Conservation (phyloP, 805 yeast genomes). For the Candida ipomoeae region DNA sequence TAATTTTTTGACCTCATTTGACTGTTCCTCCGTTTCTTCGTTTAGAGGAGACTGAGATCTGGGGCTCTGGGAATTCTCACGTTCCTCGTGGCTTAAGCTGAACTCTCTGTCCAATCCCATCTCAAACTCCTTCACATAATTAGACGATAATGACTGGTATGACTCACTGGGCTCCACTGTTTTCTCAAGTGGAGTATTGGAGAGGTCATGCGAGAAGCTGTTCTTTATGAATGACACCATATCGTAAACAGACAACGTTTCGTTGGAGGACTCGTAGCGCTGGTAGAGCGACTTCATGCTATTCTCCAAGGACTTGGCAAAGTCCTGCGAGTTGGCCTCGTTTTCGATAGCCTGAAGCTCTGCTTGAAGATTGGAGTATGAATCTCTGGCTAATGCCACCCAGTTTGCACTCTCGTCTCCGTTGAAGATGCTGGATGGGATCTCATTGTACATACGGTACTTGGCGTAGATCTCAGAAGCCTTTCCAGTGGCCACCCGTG, state of each 20-base stretch:
- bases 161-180: conserved; percentile 16
- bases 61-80: not conserved
- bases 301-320: not conserved
- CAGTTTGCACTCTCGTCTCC: conserved; percentile 23
- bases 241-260: conserved; percentile 9
- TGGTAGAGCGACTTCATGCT: conserved; percentile 2
- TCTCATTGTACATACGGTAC: conserved; percentile 13
- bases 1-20: no score
- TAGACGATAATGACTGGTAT: conserved; percentile 25
- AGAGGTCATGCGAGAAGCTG: not conserved
- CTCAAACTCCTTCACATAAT: conserved; percentile 26
- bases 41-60: not conserved
- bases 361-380: conserved; percentile 21
- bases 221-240: conserved; percentile 4
- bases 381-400: conserved; percentile 23
- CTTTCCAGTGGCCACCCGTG: not conserved
- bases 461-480: conserved; percentile 8
- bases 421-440: conserved; percentile 16
- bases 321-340: conserved; percentile 5
- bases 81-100: conserved; percentile 13
- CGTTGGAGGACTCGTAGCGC: conserved; percentile 6
- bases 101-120: conserved; percentile 21
- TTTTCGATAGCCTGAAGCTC: conserved; percentile 22
- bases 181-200: not conserved
- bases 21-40: no score